These are phyloP conservation scores for Candolleomyces aberdarensis DNA, from an alignment of 768 basidiomycete genomes.

Conservation along the genomic window DNA sequence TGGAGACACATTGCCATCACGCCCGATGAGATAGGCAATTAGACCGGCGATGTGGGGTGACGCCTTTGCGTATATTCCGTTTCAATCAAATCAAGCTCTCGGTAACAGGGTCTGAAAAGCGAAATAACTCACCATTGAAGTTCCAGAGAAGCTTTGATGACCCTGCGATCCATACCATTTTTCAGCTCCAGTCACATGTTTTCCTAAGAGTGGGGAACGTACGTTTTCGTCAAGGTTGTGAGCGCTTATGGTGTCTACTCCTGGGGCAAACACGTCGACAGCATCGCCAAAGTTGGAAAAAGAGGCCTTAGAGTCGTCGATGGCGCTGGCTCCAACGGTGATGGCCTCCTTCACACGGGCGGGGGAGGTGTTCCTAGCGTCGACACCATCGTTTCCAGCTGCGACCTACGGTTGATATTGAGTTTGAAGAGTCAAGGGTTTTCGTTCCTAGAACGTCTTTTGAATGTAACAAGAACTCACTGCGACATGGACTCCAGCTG, in stretches of 20 bases:
- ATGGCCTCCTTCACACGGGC: constrained; percentile 24
- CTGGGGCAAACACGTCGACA: constrained; percentile 33
- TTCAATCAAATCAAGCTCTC: neutral
- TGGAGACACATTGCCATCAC: constrained; percentile 29
- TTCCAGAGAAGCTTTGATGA: constrained; percentile 24
- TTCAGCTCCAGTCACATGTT: neutral
- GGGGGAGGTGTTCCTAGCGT: constrained; percentile 23
- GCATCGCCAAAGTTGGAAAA: constrained; percentile 30
- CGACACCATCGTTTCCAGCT: constrained; percentile 24
- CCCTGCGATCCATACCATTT: constrained; percentile 7
- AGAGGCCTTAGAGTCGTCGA: constrained; percentile 21
- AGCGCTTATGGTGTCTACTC: constrained; percentile 7
- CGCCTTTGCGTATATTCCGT: constrained; percentile 19
- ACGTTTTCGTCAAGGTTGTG: neutral
- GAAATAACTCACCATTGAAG: constrained; percentile 21
- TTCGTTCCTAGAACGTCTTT: too few relatives aligned
- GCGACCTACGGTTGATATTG: constrained; percentile 6
- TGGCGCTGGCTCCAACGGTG: constrained; percentile 28
- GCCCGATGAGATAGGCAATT: constrained; percentile 32
- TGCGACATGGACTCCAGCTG: neutral
- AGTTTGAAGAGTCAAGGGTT: too few relatives aligned
- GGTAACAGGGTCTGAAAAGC: neutral
- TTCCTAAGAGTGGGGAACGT: neutral
- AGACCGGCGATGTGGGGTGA: constrained; percentile 41
- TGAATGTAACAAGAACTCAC: too few relatives aligned